These are phyloP conservation scores for Ophiosphaerella herpotricha DNA, from an alignment of 2,329 filamentous ascomycete species.

Conservation along the genomic window DNA sequence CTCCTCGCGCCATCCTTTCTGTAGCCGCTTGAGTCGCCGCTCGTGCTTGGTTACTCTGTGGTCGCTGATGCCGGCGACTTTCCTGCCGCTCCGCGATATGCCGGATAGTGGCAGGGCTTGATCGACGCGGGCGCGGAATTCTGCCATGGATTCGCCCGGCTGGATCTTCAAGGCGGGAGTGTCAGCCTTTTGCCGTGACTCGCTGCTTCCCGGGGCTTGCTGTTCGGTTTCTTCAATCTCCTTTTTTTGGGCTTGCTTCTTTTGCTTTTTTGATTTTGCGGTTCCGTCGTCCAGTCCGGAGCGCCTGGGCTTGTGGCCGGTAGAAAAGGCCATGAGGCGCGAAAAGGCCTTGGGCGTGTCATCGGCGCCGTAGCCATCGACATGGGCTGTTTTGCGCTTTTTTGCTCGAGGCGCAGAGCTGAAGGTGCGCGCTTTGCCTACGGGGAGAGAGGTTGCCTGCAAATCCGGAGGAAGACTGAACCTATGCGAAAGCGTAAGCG, in stretches of 20 bases:
- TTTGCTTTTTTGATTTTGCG: slow-evolving; percentile 55
- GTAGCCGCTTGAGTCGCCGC: slow-evolving; percentile 69
- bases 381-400: slow-evolving; percentile 49
- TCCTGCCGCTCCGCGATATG: slow-evolving; percentile 65
- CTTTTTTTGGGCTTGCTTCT: slow-evolving; percentile 27
- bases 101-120: slow-evolving; percentile 77
- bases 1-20: slow-evolving; percentile 62
- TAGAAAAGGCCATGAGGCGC: slow-evolving; percentile 77
- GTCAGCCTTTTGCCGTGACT: slow-evolving; percentile 31
- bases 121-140: slow-evolving; percentile 83
- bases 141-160: slow-evolving; percentile 80
- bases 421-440: slow-evolving; percentile 51
- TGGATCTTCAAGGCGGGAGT: slow-evolving; percentile 58
- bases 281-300: slow-evolving; percentile 74
- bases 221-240: slow-evolving; percentile 15
- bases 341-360: slow-evolving; percentile 90
- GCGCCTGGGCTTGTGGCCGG: slow-evolving; percentile 55
- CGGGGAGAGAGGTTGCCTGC: slow-evolving; percentile 63
- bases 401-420: slow-evolving; percentile 38
- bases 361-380: slow-evolving; percentile 62
- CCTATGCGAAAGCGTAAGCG: slow-evolving; percentile 50
- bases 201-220: slow-evolving; percentile 20
- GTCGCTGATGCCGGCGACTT: slow-evolving; percentile 68
- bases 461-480: slow-evolving; percentile 65
- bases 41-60: slow-evolving; percentile 77